These are phyloP conservation scores for Luffa aegyptiaca DNA, from an alignment of 306 rosid species.

Conservation along the genomic window DNA sequence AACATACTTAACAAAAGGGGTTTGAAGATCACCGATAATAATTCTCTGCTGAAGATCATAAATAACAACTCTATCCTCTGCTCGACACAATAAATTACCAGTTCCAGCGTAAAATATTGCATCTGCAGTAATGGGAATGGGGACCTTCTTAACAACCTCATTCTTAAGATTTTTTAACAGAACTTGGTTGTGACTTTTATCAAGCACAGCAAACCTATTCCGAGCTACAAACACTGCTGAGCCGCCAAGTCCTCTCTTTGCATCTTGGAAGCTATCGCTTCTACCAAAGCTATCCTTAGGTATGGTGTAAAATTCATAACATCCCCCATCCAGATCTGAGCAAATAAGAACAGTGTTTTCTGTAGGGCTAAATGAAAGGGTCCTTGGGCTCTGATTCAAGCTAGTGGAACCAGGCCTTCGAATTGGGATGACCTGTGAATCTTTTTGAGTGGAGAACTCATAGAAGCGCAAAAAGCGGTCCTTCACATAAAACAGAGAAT, in stretches of 20 bases:
- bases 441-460: constrained; percentile 71
- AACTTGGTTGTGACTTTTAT: constrained; percentile 64
- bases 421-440: constrained; percentile 65
- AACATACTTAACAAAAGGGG: constrained; percentile 75
- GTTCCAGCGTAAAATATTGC: constrained; percentile 92
- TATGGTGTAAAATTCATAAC: constrained; percentile 69
- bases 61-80: constrained; percentile 71
- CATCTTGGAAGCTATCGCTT: constrained; percentile 68
- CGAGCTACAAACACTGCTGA: constrained; percentile 90
- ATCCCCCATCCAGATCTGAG: constrained; percentile 85
- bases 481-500: constrained; percentile 60
- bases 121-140: constrained; percentile 60
- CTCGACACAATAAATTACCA: constrained; percentile 70
- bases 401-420: constrained; percentile 72
- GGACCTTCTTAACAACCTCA: constrained; percentile 59
- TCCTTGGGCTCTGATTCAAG: constrained; percentile 81
- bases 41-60: constrained; percentile 77
- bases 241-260: constrained; percentile 87
- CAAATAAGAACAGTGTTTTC: constrained; percentile 83
- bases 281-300: constrained; percentile 65
- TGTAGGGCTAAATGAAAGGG: constrained; percentile 70
- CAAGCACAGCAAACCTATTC: constrained; percentile 84
- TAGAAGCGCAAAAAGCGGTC: constrained; percentile 78
- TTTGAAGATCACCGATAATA: constrained; percentile 73
- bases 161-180: constrained; percentile 56